Base-by-base conservation (phyloP, 2,329 filamentous ascomycete species). In the Botrytis tulipae region DNA sequence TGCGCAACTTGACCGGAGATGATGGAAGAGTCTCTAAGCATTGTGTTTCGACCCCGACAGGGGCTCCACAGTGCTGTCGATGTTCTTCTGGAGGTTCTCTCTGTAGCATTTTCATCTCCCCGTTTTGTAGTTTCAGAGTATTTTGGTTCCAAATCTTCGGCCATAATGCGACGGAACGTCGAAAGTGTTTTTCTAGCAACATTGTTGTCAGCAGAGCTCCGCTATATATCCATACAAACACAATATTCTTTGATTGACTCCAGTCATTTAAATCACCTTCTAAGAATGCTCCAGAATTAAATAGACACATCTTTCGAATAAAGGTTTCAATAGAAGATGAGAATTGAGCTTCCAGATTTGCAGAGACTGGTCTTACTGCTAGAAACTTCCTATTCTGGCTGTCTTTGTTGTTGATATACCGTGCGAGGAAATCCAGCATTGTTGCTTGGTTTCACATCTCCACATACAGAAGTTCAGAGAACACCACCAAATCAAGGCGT, bases 161-260 rank as follows among this genome's bases (percentile, higher is more conserved):
- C 22, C 46, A 67, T 29, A 6, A 37, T 40, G 12, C 2, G 22
- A 37, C 37, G 25, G 7, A 9, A 32, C 10, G 1, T 20, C 8
- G 32, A 67, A 32, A 29, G 32, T 29, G 6, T n/a, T 7, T 37
- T 37, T 51, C 32, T n/a, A 20, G 32, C 22, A 48, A 12, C 2
- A 16, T 5, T 10, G 1, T 9, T 37, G n/a, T 40, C 4, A 22
- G 16, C 8, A 10, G 18, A 2, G 8, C 29, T 1, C 22, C 0
- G 44, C 18, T 67, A 18, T 51, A 51, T 67, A n/a, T 10, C n/a
- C 20, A 20, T 29, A 37, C 6, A 2, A 10, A 37, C 0, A 0
- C 14, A 46, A 14, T 2, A 12, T 37, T 16, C 40, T 16, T 25
- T 9, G 32, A 37, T 35, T 7, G 5, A 16, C 6, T 25, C 16